phyloP scores from a whole-genome alignment of 129 eudicot species.

The Helianthus tuberosus region DNA sequence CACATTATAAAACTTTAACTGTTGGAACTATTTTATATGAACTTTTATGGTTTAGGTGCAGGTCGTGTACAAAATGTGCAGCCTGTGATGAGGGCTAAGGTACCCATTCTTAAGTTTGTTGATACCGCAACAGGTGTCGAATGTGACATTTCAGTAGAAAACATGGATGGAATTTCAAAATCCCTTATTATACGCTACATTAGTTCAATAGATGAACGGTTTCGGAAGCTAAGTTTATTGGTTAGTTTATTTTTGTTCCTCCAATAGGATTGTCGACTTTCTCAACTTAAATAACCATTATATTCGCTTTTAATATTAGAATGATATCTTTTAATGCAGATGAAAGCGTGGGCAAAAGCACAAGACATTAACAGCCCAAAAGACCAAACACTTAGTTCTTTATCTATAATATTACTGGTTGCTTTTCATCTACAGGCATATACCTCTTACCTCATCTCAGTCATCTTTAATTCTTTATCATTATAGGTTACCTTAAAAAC shows the following conservation, averaged over 20 bases:
- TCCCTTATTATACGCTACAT: conserved; percentile 63
- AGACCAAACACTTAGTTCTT: conserved; percentile 39
- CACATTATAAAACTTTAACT: not conserved
- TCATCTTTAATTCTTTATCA: not conserved
- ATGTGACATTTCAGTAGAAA: conserved; percentile 91
- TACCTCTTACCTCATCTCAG: not conserved
- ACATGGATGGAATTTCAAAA: conserved; percentile 81
- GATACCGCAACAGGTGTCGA: conserved; percentile 86
- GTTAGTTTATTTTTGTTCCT: conserved; percentile 39
- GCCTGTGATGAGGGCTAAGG: conserved; percentile 69
- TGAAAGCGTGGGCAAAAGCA: conserved; percentile 93
- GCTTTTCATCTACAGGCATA: conserved; percentile 42
- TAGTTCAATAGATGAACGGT: conserved; percentile 80
- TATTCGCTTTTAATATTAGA: not conserved
- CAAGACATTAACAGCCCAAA: conserved; percentile 81
- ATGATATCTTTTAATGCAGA: conserved; percentile 48
- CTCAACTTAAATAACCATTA: no score
- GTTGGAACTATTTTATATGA: not conserved
- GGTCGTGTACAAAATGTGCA: conserved; percentile 73
- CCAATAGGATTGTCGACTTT: not conserved
- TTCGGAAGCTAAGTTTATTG: conserved; percentile 82
- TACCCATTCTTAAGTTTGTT: conserved; percentile 82
- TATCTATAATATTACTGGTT: conserved; percentile 38
- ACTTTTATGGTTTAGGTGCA: conserved; percentile 41
- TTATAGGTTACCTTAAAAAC: not conserved